Base-by-base conservation (phyloP, 345 rosid species). In the Erysimum cheiranthoides region DNA sequence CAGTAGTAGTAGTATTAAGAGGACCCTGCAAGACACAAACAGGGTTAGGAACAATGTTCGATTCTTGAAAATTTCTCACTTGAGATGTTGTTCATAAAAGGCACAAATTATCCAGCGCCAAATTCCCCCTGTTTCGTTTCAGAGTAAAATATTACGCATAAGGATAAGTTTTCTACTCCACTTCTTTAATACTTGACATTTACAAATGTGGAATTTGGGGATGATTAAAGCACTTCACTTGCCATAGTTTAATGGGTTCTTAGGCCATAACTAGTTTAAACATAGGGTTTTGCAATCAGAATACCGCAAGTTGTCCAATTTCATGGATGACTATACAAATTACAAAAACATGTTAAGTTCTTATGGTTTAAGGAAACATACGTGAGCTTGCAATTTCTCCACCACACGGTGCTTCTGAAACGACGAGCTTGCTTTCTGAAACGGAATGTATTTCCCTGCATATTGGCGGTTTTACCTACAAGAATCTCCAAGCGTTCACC, bases 351-450 rank as follows among this genome's bases (percentile, higher is more conserved):
- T 50, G 56, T 32, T 6, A 68, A 12, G 30, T 49, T 45, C 16
- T 6, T 8, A 17, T 40, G 66, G 66, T 71, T 21, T 53, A 0
- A 53, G 60, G 18, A 71, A 64, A 18, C 72, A 39, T 83, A 93
- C 98, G 90, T 84, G 54, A 95, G 91, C 78, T 93, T 95, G 68
- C 89, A 94, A 70, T 92, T 95, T 84, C 92, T 89, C 98, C 89
- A 92, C 98, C 98, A 93, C 17, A 92, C 89, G 21, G 87, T 94
- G 74, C 84, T 86, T 36, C 81, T 87, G 39, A 92, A 96, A 76
- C 90, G 90, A 73, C 89, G 93, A 57, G 99, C 89, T 82, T 92
- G 99, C 81, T 92, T 95, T 85, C 74, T 88, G 83, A 95, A 95
- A 76, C 94, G 98, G 81, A 93, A 89, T 46, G 97, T 87, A 39